Conservation (phyloP, 2,329 filamentous ascomycete species). For the Blastomyces gilchristii region DNA sequence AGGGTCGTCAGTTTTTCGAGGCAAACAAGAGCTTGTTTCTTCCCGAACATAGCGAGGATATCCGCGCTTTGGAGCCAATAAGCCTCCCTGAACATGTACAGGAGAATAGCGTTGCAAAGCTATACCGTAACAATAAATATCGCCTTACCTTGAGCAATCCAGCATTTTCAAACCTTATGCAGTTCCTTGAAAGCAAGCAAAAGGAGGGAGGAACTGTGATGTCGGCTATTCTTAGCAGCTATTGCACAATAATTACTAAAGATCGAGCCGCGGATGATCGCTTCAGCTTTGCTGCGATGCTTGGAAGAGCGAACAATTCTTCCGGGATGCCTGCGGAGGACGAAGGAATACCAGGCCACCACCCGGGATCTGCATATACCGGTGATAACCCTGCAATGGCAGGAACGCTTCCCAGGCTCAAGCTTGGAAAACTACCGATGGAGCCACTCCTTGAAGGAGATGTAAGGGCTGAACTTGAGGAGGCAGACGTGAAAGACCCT, state of each 20-base stretch:
- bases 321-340: conserved; percentile 54
- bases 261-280: conserved; percentile 50
- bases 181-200: conserved; percentile 79
- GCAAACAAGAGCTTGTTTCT: conserved; percentile 61
- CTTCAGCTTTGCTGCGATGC: conserved; percentile 49
- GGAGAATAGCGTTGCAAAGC: conserved; percentile 64
- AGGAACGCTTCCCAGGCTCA: conserved; percentile 51
- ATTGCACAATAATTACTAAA: conserved; percentile 49
- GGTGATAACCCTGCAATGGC: conserved; percentile 47
- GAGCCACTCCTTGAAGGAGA: conserved; percentile 75
- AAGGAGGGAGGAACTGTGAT: conserved; percentile 71
- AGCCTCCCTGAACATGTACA: conserved; percentile 66
- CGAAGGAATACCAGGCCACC: conserved; percentile 59
- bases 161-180: conserved; percentile 70
- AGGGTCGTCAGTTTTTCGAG: conserved; percentile 64
- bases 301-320: conserved; percentile 45
- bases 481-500: conserved; percentile 70
- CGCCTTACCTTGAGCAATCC: conserved; percentile 79
- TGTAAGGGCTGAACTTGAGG: conserved; percentile 73
- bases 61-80: conserved; percentile 64
- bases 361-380: conserved; percentile 53
- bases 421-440: conserved; percentile 72
- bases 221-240: conserved; percentile 57
- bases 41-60: conserved; percentile 66
- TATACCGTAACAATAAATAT: conserved; percentile 82